Evolutionary conservation across 805 yeast species (phyloP).

Genomic region (Ogataea minuta): DNA sequence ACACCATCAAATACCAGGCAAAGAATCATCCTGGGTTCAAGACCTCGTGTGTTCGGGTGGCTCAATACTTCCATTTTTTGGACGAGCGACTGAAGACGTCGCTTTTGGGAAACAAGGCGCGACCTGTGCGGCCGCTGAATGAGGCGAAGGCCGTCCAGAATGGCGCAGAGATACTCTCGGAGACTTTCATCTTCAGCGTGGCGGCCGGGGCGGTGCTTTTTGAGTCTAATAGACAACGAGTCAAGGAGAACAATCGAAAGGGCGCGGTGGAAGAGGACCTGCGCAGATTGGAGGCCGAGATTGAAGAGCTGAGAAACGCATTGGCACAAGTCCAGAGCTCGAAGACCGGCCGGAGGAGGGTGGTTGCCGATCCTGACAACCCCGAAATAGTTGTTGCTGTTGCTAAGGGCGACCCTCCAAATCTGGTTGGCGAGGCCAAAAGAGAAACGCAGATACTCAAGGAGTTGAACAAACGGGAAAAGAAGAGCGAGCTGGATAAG

Average conservation of each 20-base stretch:
- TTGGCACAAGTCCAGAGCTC: conserved; percentile 39
- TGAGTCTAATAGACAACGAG: conserved; percentile 66
- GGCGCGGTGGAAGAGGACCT: conserved; percentile 75
- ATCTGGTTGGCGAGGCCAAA: conserved; percentile 6
- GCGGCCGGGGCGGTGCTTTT: conserved; percentile 74
- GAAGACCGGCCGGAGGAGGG: conserved; percentile 16
- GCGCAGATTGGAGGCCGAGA: conserved; percentile 64
- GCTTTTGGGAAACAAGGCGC: conserved; percentile 51
- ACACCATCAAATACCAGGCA: conserved; percentile 68
- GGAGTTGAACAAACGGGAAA: not conserved
- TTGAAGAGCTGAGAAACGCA: conserved; percentile 49
- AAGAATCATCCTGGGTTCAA: conserved; percentile 66
- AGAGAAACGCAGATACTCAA: conserved; percentile 5
- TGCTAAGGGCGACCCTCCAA: conserved; percentile 10
- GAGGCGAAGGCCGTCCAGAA: conserved; percentile 79
- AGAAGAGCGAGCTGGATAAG: not conserved
- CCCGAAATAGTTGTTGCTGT: conserved; percentile 9
- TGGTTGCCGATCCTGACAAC: conserved; percentile 2
- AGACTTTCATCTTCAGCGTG: conserved; percentile 71
- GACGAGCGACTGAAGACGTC: conserved; percentile 63
- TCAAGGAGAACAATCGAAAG: conserved; percentile 59
- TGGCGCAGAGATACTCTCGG: conserved; percentile 79
- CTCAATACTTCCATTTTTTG: conserved; percentile 67
- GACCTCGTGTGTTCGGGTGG: conserved; percentile 60
- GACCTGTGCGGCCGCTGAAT: conserved; percentile 71